Evolutionary conservation across 495 filamentous ascomycete species (phyloP).

Genomic region (Cercophora scortea): DNA sequence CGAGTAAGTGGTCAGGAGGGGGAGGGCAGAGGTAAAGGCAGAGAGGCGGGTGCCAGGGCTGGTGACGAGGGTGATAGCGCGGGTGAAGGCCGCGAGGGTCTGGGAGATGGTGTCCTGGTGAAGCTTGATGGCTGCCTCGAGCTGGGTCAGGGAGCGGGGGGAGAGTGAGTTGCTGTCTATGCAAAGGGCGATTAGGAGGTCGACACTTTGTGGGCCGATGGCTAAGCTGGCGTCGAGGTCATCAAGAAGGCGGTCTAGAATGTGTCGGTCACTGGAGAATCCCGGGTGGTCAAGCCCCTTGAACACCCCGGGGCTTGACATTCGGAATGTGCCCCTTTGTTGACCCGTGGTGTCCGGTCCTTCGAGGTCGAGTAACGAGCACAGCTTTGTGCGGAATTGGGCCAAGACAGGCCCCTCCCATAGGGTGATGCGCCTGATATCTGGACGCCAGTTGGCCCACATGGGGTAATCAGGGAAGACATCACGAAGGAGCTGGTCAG

Average conservation of each 20-base stretch:
- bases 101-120: background rate
- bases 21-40: background rate
- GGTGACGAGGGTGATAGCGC: background rate
- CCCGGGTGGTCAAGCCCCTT: background rate
- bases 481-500: conserved; percentile 5
- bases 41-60: background rate
- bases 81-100: background rate
- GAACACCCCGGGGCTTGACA: conserved; percentile 7
- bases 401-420: conserved; percentile 3
- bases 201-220: conserved; percentile 1
- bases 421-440: conserved; percentile 1
- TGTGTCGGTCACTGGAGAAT: conserved; percentile 1
- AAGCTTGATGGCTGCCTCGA: conserved; percentile 5
- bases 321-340: conserved; percentile 4
- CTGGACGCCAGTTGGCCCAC: conserved; percentile 11
- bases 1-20: background rate
- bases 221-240: conserved; percentile 3
- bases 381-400: background rate
- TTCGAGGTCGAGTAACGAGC: conserved; percentile 6
- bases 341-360: conserved; percentile 11
- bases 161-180: conserved; percentile 1
- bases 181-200: conserved; percentile 5
- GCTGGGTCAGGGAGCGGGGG: background rate
- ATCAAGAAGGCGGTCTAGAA: conserved; percentile 9
- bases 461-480: conserved; percentile 10